A percentile compares a stretch with the other conserved stretches of the same genome.
Evolutionary conservation across 305 asterid genomes (phyloP).

Genomic region (Fraxinus greggii): DNA sequence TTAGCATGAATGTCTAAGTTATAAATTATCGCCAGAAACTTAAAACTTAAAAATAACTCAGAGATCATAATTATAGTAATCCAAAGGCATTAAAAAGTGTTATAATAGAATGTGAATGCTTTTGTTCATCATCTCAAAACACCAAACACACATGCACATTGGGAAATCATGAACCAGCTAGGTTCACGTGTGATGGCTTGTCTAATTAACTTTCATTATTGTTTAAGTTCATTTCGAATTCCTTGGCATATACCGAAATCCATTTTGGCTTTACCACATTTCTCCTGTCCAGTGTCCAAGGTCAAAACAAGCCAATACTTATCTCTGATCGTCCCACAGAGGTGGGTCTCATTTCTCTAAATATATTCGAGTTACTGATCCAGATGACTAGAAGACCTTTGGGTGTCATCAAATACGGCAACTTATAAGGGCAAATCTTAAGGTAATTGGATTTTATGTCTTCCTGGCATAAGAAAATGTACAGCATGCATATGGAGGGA

Average conservation of each 20-base stretch:
- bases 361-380: background rate
- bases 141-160: background rate
- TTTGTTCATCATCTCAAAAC: background rate
- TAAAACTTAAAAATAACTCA: background rate
- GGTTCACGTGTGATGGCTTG: background rate
- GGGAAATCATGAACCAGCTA: background rate
- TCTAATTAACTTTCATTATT: background rate
- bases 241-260: background rate
- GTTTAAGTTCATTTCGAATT: background rate
- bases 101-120: conserved; percentile 8
- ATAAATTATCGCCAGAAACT: background rate
- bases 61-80: background rate
- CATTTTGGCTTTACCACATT: background rate
- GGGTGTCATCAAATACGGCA: background rate
- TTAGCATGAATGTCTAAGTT: background rate
- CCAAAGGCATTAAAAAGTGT: background rate
- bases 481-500: background rate
- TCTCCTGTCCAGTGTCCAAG: background rate
- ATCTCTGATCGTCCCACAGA: background rate
- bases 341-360: conserved; percentile 1
- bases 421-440: background rate
- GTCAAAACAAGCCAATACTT: background rate
- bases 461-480: background rate
- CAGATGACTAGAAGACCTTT: background rate
- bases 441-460: background rate